Base-by-base conservation (phyloP, 192 early-diverging fungal genomes). In the Backusella australiensis region DNA sequence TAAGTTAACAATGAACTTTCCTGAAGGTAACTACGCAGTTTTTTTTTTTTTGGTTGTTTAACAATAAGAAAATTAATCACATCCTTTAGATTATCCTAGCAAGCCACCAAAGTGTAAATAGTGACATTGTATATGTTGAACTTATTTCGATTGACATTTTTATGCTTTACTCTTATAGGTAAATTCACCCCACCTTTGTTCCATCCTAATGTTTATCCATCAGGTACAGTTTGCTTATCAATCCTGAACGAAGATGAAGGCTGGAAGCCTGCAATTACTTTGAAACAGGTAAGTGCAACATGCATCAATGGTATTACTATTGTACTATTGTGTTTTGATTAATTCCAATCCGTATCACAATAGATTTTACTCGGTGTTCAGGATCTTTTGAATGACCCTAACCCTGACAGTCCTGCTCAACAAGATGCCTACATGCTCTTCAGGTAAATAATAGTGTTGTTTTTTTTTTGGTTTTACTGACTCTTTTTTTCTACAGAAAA, bases 131-230 rank as follows among this genome's bases (percentile, higher is more conserved):
- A 14, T 90, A 80, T 49, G 78, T 17, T 82, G 4, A 65, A 56
- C 15, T 72, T 32, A 83, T 12, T 6, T 46, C 8, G 69, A 29
- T 65, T 72, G 21, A 67, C n/a, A 49, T 5, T 21, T 66, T 49
- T 34, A 32, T 29, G 68, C 26, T 59, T 77, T 35, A 42, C 49
- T 21, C 1, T 59, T 26, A 26, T 80, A 89, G 87, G 86, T 78
- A 90, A 93, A 83, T 95, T 94, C 69, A 87, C 81, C 12, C 92
- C 90, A 19, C 89, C 92, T 44, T 87, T 94, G n/a, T 95, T 95
- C 83, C 94, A 95, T 79, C 97, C 97, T 3, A 99, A 99, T 78
- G 91, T 99, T 26, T 99, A 97, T 76, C 98, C 98, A 21, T 96
- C 95, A 3, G 98, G 98, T 72, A 98, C 96, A 3, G 96, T 99